Evolutionary conservation across 2,329 filamentous ascomycete species (phyloP).

Genomic region (Pezicula carpinea): DNA sequence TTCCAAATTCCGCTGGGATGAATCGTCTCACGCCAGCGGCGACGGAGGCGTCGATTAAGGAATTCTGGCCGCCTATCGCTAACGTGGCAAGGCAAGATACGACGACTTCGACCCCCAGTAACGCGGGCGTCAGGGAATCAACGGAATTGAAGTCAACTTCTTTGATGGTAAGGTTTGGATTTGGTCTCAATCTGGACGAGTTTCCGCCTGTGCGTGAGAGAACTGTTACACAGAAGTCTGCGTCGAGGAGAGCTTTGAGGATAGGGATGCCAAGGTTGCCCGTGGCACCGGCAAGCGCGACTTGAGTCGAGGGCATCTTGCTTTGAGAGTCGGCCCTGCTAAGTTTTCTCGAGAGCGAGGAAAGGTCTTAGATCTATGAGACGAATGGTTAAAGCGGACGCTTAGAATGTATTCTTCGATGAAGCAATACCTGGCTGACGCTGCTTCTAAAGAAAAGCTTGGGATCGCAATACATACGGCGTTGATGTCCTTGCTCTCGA

Average conservation of each 20-base stretch:
- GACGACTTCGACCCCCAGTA: conserved; percentile 33
- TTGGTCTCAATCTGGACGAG: conserved; percentile 12
- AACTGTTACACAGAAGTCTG: conserved; percentile 37
- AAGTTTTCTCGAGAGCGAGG: neutral
- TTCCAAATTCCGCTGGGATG: conserved; percentile 37
- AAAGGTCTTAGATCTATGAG: no score
- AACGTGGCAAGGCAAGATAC: conserved; percentile 30
- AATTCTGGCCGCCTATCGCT: conserved; percentile 24
- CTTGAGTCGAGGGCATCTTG: conserved; percentile 14
- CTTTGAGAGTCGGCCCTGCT: neutral
- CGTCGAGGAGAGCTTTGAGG: conserved; percentile 7
- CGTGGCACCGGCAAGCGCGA: conserved; percentile 31
- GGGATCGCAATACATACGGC: neutral
- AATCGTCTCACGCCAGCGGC: conserved; percentile 34
- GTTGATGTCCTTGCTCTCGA: no score
- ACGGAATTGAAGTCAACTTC: conserved; percentile 28
- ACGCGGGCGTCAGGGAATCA: conserved; percentile 25
- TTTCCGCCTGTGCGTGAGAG: conserved; percentile 34
- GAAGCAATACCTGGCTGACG: neutral
- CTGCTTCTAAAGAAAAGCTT: neutral
- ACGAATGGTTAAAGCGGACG: conserved; percentile 4
- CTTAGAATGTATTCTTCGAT: neutral
- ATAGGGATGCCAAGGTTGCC: conserved; percentile 8
- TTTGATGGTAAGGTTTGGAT: conserved; percentile 22
- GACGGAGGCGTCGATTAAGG: conserved; percentile 34